A percentile compares a stretch with the other conserved stretches of the same genome.
Conservation (phyloP, 139 green algal species). For the Diplosphaera chodatii region DNA sequence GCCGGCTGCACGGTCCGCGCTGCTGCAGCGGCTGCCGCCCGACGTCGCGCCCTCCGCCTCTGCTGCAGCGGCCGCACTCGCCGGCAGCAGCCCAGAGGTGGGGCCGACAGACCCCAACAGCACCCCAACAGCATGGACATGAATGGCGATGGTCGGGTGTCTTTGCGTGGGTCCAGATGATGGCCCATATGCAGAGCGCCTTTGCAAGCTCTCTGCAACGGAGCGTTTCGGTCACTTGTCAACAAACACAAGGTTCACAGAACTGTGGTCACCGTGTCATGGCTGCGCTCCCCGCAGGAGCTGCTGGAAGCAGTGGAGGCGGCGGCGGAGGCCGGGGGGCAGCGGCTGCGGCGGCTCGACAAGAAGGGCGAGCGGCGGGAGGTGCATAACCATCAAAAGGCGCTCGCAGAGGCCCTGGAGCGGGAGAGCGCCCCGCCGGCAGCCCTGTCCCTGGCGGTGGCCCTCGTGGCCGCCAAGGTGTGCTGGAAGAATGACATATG, state of each 20-base stretch:
- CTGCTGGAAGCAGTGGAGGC: slow-evolving; percentile 38
- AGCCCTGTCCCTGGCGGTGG: slow-evolving; percentile 58
- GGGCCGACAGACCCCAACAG: too few relatives aligned
- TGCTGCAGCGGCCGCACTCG: slow-evolving; percentile 23
- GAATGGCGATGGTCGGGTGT: too few relatives aligned
- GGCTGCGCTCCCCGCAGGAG: too few relatives aligned
- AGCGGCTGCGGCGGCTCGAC: slow-evolving; percentile 60
- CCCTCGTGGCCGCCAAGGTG: slow-evolving; percentile 52
- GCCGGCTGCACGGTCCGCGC: slow-evolving; percentile 19
- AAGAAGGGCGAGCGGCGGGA: slow-evolving; percentile 66
- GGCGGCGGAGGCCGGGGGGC: slow-evolving; percentile 38
- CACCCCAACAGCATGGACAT: too few relatives aligned
- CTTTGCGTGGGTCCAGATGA: too few relatives aligned
- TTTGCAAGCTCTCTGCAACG: too few relatives aligned
- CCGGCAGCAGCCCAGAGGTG: slow-evolving; percentile 14
- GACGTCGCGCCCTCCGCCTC: slow-evolving; percentile 22
- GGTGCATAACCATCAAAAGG: slow-evolving; percentile 25
- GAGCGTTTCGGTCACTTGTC: too few relatives aligned
- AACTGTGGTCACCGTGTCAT: too few relatives aligned
- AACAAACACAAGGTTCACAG: too few relatives aligned
- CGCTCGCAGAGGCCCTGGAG: slow-evolving; percentile 23
- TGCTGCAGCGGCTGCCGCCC: slow-evolving; percentile 24
- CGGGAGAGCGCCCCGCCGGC: slow-evolving; percentile 41
- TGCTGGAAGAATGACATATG: too few relatives aligned
- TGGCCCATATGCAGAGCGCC: too few relatives aligned